Percentiles rank a stretch among this genome's conserved stretches.
Evolutionary conservation across 805 yeast genomes (phyloP).

Genomic region (Zygosaccharomyces gambellarensis): DNA sequence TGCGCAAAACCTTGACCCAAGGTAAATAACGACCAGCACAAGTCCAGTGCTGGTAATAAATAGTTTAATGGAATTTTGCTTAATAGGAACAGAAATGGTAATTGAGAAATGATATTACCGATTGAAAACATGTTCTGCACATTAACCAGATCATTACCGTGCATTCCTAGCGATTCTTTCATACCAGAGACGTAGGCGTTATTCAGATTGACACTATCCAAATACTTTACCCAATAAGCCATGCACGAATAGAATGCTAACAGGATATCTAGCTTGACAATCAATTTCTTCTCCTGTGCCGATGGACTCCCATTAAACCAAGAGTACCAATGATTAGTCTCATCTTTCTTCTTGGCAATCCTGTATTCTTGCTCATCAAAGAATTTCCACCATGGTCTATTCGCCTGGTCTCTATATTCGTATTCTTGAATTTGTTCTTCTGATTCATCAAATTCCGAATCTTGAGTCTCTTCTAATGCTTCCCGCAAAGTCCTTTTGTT

Average conservation of each 20-base stretch:
- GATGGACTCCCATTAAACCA: constrained; percentile 53
- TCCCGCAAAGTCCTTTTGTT: neutral
- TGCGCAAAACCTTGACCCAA: constrained; percentile 45
- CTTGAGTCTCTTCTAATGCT: constrained; percentile 2
- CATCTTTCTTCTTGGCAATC: constrained; percentile 33
- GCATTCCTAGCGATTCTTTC: constrained; percentile 50
- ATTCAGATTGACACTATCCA: constrained; percentile 55
- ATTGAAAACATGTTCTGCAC: constrained; percentile 55
- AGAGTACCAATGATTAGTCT: constrained; percentile 41
- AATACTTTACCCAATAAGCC: constrained; percentile 62
- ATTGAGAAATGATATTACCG: constrained; percentile 56
- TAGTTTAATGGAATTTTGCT: constrained; percentile 51
- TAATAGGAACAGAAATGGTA: constrained; percentile 56
- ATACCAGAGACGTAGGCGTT: constrained; percentile 67
- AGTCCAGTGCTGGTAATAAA: constrained; percentile 44
- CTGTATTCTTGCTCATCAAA: constrained; percentile 64
- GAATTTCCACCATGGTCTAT: constrained; percentile 50
- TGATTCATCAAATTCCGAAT: neutral
- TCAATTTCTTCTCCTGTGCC: constrained; percentile 39
- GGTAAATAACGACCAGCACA: constrained; percentile 60
- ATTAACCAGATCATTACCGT: constrained; percentile 58
- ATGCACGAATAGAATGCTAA: constrained; percentile 51
- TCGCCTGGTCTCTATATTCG: constrained; percentile 51
- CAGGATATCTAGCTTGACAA: constrained; percentile 47
- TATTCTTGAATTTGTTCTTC: constrained; percentile 6